Percentiles rank a stretch among this genome's conserved stretches.
phyloP scores from a whole-genome alignment of 345 rosid genomes.

The Euclidium syriacum region DNA sequence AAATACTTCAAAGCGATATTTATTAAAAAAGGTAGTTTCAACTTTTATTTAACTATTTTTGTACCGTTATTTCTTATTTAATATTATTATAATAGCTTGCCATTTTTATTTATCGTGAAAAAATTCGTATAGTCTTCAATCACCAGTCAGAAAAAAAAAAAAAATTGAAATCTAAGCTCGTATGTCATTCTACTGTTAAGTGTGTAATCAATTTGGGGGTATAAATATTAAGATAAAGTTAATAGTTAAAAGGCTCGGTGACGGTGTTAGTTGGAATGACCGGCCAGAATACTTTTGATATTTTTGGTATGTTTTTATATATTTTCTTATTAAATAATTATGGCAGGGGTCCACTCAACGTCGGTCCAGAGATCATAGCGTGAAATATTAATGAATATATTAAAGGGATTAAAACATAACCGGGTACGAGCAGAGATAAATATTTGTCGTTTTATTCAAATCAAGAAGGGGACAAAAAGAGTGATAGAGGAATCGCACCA shows the following conservation, averaged over 20 bases:
- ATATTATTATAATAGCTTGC: too few relatives aligned
- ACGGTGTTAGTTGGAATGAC: not conserved
- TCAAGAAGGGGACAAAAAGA: not conserved
- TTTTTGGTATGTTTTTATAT: not conserved
- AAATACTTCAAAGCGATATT: too few relatives aligned
- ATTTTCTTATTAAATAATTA: not conserved
- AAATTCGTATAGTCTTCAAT: too few relatives aligned
- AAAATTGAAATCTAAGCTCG: not conserved
- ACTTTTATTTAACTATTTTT: too few relatives aligned
- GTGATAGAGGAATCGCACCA: constrained; percentile 5
- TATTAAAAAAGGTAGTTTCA: too few relatives aligned
- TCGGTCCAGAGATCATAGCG: constrained; percentile 18
- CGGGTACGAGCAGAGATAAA: constrained; percentile 1
- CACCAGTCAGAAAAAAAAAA: too few relatives aligned
- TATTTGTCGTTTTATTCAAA: constrained; percentile 16
- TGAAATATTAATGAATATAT: not conserved
- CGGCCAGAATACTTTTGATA: not conserved
- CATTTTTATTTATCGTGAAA: too few relatives aligned
- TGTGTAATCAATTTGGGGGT: too few relatives aligned
- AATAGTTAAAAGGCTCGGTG: not conserved
- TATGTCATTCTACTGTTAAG: too few relatives aligned
- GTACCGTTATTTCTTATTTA: too few relatives aligned
- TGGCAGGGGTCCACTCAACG: constrained; percentile 14
- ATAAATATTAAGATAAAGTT: too few relatives aligned
- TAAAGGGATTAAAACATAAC: constrained; percentile 16